Evolutionary conservation across 2,329 filamentous ascomycete genomes (phyloP).

Genomic region (Alternaria hordeiaustralica): DNA sequence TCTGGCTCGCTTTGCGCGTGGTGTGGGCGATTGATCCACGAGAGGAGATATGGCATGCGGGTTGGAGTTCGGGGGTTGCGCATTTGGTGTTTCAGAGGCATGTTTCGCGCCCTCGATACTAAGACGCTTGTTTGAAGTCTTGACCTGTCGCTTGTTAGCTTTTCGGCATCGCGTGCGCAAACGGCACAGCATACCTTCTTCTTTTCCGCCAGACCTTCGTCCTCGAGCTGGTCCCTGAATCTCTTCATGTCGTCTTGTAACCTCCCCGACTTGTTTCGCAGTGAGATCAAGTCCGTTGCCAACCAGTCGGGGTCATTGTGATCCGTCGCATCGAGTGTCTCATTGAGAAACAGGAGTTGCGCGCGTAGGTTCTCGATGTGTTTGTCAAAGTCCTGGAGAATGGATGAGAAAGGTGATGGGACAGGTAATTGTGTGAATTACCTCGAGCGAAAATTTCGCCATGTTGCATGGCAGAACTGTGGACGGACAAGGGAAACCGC

Average conservation of each 20-base stretch:
- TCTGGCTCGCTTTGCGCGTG: constrained; percentile 18
- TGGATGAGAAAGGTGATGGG: constrained; percentile 16
- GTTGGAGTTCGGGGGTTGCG: constrained; percentile 13
- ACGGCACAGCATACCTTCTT: constrained; percentile 25
- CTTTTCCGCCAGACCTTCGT: constrained; percentile 31
- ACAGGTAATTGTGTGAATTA: constrained; percentile 17
- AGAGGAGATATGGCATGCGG: constrained; percentile 22
- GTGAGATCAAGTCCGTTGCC: constrained; percentile 41
- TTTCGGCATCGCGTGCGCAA: not conserved
- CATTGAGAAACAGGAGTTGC: constrained; percentile 38
- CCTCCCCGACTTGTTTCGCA: constrained; percentile 42
- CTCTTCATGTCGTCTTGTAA: constrained; percentile 45
- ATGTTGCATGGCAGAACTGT: constrained; percentile 20
- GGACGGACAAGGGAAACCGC: not conserved
- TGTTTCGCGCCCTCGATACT: constrained; percentile 34
- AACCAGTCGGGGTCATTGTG: constrained; percentile 46
- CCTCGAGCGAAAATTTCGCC: constrained; percentile 36
- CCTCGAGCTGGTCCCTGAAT: constrained; percentile 38
- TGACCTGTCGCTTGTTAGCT: constrained; percentile 16
- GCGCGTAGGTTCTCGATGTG: constrained; percentile 41
- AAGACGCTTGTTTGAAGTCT: constrained; percentile 36
- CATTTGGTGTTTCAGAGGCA: not conserved
- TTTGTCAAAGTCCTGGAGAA: constrained; percentile 38
- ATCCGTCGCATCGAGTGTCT: constrained; percentile 43
- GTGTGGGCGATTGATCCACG: constrained; percentile 21